Evolutionary conservation across 768 basidiomycete species (phyloP), one percentile per base, ranked within the genome.

Genomic region (Lyophyllum atratum): DNA sequence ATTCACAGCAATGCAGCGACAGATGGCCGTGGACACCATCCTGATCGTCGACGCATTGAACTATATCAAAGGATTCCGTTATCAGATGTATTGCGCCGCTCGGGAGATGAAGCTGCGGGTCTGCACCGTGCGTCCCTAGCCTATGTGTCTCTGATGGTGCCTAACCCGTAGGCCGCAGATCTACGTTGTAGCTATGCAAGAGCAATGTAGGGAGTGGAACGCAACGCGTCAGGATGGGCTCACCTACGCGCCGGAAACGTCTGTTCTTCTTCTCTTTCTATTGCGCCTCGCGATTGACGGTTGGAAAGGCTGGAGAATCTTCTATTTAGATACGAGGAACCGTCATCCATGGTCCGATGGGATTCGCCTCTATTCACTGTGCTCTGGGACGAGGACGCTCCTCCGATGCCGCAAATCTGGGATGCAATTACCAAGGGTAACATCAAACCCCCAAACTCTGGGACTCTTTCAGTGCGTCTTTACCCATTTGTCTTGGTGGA

Each of bases 341-440:
- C 97, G 0, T 95, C 93, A 0, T 95, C 95, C 4, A 95, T 95
- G 90, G 95, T 92, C n/a, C 85, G 96, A 48, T 99, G 96, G 96
- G 96, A 99, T 71, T 92, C 96, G 0, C 96, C 97, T 0, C 80
- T 98, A 40, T 92, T 97, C 70, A 93, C 92, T 1, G 74, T 97
- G 1, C 74, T 86, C 4, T 93, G 88, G 83, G 80, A 83, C 26
- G 93, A 94, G 58, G 76, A 83, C 15, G 76, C 79, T 26, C 70
- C 89, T 9, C 88, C 91, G 3, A 79, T 78, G 14, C 78, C 85
- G 8, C 81, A 83, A 15, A 89, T 99, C 22, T 97, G 91, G 88
- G 79, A 85, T 15, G 87, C 92, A 0, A 74, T 95, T 33, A 92
- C 87, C 4, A 87, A 81, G 55, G 93, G 92, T 3, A 77, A 76